These are phyloP conservation scores for Phyllosticta paracitricarpa DNA, from an alignment of 2,329 filamentous ascomycete species.

Conservation along the genomic window DNA sequence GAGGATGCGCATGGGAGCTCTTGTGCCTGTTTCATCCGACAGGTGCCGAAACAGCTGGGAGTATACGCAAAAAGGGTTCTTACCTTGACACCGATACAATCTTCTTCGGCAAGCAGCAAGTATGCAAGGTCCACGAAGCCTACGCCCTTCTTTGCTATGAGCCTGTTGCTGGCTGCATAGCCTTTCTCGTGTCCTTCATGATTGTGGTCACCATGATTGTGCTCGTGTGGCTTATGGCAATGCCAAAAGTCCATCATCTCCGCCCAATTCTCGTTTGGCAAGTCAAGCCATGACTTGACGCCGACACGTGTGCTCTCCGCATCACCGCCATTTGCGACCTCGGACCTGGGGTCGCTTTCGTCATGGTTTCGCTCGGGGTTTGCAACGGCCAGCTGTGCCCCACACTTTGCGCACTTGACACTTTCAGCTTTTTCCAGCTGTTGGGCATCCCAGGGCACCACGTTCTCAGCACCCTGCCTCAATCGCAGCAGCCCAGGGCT, in stretches of 20 bases:
- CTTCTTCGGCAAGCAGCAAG: conserved; percentile 58
- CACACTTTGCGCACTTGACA: conserved; percentile 20
- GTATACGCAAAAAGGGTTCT: conserved; percentile 15
- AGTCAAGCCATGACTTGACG: conserved; percentile 65
- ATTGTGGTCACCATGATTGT: conserved; percentile 44
- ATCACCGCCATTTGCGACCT: conserved; percentile 24
- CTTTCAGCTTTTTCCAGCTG: conserved; percentile 18
- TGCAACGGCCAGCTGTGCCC: conserved; percentile 15
- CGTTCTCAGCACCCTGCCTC: conserved; percentile 22
- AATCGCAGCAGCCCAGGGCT: conserved; percentile 12
- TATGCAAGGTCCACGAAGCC: conserved; percentile 75
- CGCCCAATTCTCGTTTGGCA: conserved; percentile 95
- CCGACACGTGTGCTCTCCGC: not conserved
- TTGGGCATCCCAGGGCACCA: conserved; percentile 36
- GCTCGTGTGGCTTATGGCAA: conserved; percentile 77
- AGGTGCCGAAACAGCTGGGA: not conserved
- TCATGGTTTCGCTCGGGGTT: conserved; percentile 7
- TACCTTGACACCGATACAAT: conserved; percentile 49
- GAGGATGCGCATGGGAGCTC: not conserved
- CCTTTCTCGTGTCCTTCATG: conserved; percentile 45
- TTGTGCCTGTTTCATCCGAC: not conserved
- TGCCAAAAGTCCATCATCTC: conserved; percentile 99
- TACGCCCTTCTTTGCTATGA: conserved; percentile 54
- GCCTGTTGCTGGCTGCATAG: conserved; percentile 71
- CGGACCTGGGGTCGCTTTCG: conserved; percentile 8